Base-by-base conservation (phyloP, 2,329 filamentous ascomycete genomes). In the Clathrospora elynae region DNA sequence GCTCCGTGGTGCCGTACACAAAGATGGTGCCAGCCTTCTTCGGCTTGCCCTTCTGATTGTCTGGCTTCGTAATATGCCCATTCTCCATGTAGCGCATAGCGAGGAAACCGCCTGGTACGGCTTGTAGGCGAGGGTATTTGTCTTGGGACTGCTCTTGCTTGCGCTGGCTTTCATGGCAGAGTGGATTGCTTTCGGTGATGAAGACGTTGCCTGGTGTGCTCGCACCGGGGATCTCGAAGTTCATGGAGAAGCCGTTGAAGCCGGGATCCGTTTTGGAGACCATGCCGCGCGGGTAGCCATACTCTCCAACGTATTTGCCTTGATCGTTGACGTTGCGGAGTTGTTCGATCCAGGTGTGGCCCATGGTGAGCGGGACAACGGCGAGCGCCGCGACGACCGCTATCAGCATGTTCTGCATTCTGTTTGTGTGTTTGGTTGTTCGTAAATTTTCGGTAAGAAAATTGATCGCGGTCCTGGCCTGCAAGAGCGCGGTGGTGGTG, bases 311-410 rank as follows among this genome's bases (percentile, higher is more conserved):
- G 65, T 90, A 89, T 22, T 82, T 82, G 40, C 90, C 91, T 59
- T 90, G 87, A 18, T 81, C 68, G 38, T 83, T 81, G 66, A 96
- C 84, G 43, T 83, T 82, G 49, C 77, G 81, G 35, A 92, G 76
- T 59, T 85, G 77, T 71, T 96, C 90, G 33, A 92, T 79, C 91
- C 91, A 96, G 12, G 84, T 86, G 71, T 96, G 92, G 6, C 57
- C 65, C 28, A 54, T 16, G 11, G 52, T 55, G 16, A 50, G 28
- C 4, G 61, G 58, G 4, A 49, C 49, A 44, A 54, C 46, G 29
- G 46, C 51, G 38, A 64, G 37, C 35, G 44, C 57, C 24, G 55
- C 57, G 13, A 56, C 16, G 20, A 49, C 24, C 11, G 50, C 35
- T 29, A 34, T 37, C 28, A 51, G 38, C 29, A 55, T 46, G 45